Evolutionary conservation across 441 rosid genomes (phyloP).

Genomic region (Theobroma grandiflorum): DNA sequence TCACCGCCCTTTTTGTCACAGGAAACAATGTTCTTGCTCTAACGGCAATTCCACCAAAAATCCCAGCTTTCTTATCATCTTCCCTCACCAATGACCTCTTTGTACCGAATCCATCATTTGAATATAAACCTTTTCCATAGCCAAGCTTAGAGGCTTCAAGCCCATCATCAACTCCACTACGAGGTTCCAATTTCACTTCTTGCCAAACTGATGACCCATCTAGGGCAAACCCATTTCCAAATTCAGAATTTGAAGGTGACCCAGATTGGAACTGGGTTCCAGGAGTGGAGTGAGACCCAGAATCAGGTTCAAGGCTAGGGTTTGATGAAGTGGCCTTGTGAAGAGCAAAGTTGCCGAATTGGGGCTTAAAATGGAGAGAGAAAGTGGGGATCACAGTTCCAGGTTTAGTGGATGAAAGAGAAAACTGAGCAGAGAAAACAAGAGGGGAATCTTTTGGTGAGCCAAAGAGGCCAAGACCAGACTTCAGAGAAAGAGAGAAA

Average conservation of each 20-base stretch:
- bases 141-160: slow-evolving; percentile 26
- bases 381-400: slow-evolving; percentile 45
- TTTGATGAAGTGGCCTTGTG: slow-evolving; percentile 42
- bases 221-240: slow-evolving; percentile 37
- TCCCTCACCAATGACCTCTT: slow-evolving; percentile 37
- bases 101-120: slow-evolving; percentile 23
- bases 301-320: slow-evolving; percentile 32
- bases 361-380: slow-evolving; percentile 68
- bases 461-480: slow-evolving; percentile 67
- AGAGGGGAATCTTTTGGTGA: slow-evolving; percentile 63
- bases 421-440: slow-evolving; percentile 52
- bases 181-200: slow-evolving; percentile 60
- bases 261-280: slow-evolving; percentile 30
- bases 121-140: slow-evolving; percentile 17
- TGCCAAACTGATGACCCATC: slow-evolving; percentile 53
- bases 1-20: slow-evolving; percentile 42
- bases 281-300: slow-evolving; percentile 20
- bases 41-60: slow-evolving; percentile 42
- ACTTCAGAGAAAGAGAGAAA: slow-evolving; percentile 55
- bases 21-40: slow-evolving; percentile 55
- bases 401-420: slow-evolving; percentile 42
- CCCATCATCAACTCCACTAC: slow-evolving; percentile 29
- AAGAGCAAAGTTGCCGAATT: slow-evolving; percentile 58
- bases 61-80: slow-evolving; percentile 35
- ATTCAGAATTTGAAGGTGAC: slow-evolving; percentile 35